These are phyloP conservation scores for Postia placenta DNA, from an alignment of 768 basidiomycete genomes.

Conservation along the genomic window DNA sequence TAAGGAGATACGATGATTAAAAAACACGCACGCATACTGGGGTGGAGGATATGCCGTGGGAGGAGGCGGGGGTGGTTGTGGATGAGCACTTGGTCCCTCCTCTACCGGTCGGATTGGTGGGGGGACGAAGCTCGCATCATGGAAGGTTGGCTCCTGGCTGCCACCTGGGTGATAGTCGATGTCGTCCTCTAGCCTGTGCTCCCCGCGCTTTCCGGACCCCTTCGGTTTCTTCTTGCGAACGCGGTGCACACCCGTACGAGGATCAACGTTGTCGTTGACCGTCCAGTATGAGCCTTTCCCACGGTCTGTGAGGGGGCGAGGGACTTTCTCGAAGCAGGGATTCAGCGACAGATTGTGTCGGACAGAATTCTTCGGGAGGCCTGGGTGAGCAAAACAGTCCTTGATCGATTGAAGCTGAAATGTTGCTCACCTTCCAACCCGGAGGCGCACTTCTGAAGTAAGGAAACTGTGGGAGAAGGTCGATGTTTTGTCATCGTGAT, in stretches of 20 bases:
- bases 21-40: slow-evolving; percentile 10
- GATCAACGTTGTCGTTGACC: slow-evolving; percentile 85
- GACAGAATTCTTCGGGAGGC: slow-evolving; percentile 66
- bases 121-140: slow-evolving; percentile 50
- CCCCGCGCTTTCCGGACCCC: slow-evolving; percentile 40
- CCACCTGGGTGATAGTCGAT: slow-evolving; percentile 59
- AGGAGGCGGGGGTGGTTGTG: no score
- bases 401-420: not conserved
- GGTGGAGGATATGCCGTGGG: slow-evolving; percentile 59
- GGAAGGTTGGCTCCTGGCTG: slow-evolving; percentile 33
- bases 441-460: slow-evolving; percentile 83
- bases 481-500: no score
- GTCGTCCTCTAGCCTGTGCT: slow-evolving; percentile 30
- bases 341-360: slow-evolving; percentile 88
- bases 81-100: slow-evolving; percentile 54
- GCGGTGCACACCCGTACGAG: slow-evolving; percentile 83
- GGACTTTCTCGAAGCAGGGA: slow-evolving; percentile 87
- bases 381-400: slow-evolving; percentile 13
- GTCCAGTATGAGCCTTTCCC: slow-evolving; percentile 93
- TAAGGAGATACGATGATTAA: not conserved
- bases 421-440: slow-evolving; percentile 79
- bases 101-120: slow-evolving; percentile 55
- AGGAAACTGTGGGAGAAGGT: slow-evolving; percentile 59
- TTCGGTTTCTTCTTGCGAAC: slow-evolving; percentile 84
- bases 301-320: slow-evolving; percentile 85